phyloP scores from a whole-genome alignment of 1,139 yeast species.

The Diutina catenulata region DNA sequence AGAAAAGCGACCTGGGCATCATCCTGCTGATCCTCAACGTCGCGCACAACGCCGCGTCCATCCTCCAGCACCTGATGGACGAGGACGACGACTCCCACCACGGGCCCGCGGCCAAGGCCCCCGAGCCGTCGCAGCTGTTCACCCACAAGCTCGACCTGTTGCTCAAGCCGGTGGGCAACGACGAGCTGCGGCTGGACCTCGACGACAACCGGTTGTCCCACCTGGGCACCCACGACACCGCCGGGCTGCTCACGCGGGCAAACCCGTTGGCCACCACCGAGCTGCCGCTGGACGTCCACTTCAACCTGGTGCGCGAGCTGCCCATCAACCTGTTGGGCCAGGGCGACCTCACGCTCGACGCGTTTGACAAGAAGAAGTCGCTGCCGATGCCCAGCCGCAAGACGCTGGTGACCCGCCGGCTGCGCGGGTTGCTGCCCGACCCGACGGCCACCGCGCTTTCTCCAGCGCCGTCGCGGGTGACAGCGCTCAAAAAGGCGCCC shows the following conservation, averaged over 20 bases:
- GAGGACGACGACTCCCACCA: not conserved
- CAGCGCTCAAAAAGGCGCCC: not conserved
- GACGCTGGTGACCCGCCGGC: not conserved
- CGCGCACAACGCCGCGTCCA: constrained; percentile 21
- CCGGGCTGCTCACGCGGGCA: too few species aligned
- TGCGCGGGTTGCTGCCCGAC: not conserved
- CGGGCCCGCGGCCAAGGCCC: not conserved
- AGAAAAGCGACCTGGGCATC: constrained; percentile 11
- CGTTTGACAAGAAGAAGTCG: constrained; percentile 25
- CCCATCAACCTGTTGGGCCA: constrained; percentile 57
- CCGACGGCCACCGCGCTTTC: not conserved
- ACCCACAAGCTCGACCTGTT: constrained; percentile 13
- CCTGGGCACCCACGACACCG: too few species aligned
- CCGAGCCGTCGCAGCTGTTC: constrained; percentile 7
- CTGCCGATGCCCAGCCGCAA: not conserved
- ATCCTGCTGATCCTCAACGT: constrained; percentile 18
- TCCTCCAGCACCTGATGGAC: constrained; percentile 9
- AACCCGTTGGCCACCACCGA: too few species aligned
- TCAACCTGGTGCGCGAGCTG: constrained; percentile 46
- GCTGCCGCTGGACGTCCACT: constrained; percentile 22
- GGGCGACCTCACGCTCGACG: constrained; percentile 57
- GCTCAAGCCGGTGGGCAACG: constrained; percentile 9
- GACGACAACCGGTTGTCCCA: too few species aligned
- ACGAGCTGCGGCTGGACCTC: not conserved
- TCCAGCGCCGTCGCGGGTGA: not conserved